These are phyloP conservation scores for Bruguiera sexangula DNA, from an alignment of 345 rosid species.

Conservation along the genomic window DNA sequence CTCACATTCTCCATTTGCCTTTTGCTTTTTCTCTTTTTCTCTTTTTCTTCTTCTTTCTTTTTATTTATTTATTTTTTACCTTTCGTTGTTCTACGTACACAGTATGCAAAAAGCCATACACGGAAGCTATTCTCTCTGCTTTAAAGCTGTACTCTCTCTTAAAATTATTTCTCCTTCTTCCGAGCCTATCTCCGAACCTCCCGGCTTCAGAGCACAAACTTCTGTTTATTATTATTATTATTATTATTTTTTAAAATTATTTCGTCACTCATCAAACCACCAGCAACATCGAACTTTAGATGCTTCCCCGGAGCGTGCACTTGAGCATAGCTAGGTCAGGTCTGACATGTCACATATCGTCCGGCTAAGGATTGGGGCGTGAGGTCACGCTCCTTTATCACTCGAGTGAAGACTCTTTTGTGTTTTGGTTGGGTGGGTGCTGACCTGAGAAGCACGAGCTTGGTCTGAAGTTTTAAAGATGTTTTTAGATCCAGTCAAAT, in stretches of 20 bases:
- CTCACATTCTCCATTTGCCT: constrained; percentile 40
- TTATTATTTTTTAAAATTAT: background rate
- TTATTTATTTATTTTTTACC: background rate
- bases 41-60: constrained; percentile 8
- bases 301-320: background rate
- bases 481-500: too few species aligned
- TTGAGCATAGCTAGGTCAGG: too few species aligned
- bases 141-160: constrained; percentile 34
- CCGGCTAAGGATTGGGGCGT: too few species aligned
- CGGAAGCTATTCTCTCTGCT: constrained; percentile 23
- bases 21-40: constrained; percentile 4
- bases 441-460: too few species aligned
- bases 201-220: background rate
- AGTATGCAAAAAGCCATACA: too few species aligned
- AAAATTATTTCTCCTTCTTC: constrained; percentile 16
- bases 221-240: background rate
- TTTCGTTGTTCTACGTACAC: background rate
- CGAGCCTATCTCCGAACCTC: constrained; percentile 34
- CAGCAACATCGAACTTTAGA: constrained; percentile 2
- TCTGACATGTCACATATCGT: too few species aligned
- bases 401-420: too few species aligned
- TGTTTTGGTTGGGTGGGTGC: too few species aligned
- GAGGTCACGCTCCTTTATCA: too few species aligned
- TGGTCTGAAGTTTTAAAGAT: too few species aligned
- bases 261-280: background rate